phyloP scores from a whole-genome alignment of 2,329 filamentous ascomycete genomes.

The Aspergillus sp. region DNA sequence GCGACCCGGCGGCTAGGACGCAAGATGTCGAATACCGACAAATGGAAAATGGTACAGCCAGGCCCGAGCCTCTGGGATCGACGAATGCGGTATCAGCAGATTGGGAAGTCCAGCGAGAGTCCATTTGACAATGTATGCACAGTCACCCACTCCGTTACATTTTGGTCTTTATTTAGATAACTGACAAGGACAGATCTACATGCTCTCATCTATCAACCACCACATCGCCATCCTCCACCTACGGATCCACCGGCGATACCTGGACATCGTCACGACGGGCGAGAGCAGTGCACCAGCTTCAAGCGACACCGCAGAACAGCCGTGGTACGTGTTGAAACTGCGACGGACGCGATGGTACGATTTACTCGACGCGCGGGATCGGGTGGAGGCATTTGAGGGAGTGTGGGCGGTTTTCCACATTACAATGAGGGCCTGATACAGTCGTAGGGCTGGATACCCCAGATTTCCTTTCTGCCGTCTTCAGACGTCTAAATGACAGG shows the following conservation, averaged over 20 bases:
- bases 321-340: conserved; percentile 47
- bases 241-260: conserved; percentile 48
- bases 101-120: conserved; percentile 44
- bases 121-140: conserved; percentile 48
- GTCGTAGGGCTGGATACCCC: no score
- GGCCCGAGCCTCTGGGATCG: conserved; percentile 49
- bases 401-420: conserved; percentile 53
- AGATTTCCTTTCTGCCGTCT: no score
- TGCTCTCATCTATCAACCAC: conserved; percentile 55
- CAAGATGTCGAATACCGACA: conserved; percentile 40
- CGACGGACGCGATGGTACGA: conserved; percentile 53
- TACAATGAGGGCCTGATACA: conserved; percentile 31
- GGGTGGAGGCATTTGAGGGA: conserved; percentile 48
- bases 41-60: conserved; percentile 47
- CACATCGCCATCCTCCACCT: conserved; percentile 54
- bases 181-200: conserved; percentile 44
- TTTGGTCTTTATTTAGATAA: not conserved
- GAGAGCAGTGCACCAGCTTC: conserved; percentile 16
- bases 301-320: conserved; percentile 19
- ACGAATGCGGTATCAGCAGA: conserved; percentile 47
- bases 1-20: conserved; percentile 27
- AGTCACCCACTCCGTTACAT: no score
- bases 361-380: conserved; percentile 46
- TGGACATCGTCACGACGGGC: conserved; percentile 46
- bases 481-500: no score